These are phyloP conservation scores for Harringtonia aguacate DNA, from an alignment of 2,329 filamentous ascomycete genomes.

Conservation along the genomic window DNA sequence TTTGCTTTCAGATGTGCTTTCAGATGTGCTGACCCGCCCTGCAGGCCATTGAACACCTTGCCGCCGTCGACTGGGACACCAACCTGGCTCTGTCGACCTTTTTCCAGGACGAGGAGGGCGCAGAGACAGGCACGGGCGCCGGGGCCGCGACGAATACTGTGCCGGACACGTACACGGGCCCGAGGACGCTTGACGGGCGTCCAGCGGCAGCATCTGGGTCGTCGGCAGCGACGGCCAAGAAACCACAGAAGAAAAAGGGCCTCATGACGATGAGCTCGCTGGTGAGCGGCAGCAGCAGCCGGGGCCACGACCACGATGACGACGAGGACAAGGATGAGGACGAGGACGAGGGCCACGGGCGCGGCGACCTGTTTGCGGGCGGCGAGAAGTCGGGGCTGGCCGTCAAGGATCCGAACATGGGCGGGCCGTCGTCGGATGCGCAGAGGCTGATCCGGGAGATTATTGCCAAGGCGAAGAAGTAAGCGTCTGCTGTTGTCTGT, in stretches of 20 bases:
- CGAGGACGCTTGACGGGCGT: slow-evolving; percentile 51
- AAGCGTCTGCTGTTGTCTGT: slow-evolving; percentile 20
- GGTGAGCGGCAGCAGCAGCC: slow-evolving; percentile 31
- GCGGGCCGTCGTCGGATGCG: slow-evolving; percentile 30
- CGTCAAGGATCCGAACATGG: slow-evolving; percentile 46
- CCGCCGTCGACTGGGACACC: slow-evolving; percentile 55
- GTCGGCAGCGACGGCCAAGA: slow-evolving; percentile 25
- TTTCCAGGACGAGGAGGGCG: slow-evolving; percentile 47
- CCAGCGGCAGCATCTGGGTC: slow-evolving; percentile 37
- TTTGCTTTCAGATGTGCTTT: background rate
- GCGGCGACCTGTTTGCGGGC: slow-evolving; percentile 66
- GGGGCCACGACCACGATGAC: slow-evolving; percentile 43
- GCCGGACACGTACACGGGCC: slow-evolving; percentile 46
- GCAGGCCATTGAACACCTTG: slow-evolving; percentile 58
- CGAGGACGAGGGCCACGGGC: slow-evolving; percentile 45
- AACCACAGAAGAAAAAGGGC: slow-evolving; percentile 44
- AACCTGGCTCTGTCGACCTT: slow-evolving; percentile 50
- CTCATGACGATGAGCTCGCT: slow-evolving; percentile 50
- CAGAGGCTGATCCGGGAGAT: slow-evolving; percentile 52
- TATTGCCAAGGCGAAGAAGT: slow-evolving; percentile 53
- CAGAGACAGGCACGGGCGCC: slow-evolving; percentile 30
- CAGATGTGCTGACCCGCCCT: slow-evolving; percentile 2
- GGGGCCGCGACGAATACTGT: slow-evolving; percentile 30
- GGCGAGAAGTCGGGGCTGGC: slow-evolving; percentile 73
- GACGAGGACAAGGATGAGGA: slow-evolving; percentile 48